Base-by-base conservation (phyloP, 1,139 yeast species). In the Blastobotrys petasosporus region DNA sequence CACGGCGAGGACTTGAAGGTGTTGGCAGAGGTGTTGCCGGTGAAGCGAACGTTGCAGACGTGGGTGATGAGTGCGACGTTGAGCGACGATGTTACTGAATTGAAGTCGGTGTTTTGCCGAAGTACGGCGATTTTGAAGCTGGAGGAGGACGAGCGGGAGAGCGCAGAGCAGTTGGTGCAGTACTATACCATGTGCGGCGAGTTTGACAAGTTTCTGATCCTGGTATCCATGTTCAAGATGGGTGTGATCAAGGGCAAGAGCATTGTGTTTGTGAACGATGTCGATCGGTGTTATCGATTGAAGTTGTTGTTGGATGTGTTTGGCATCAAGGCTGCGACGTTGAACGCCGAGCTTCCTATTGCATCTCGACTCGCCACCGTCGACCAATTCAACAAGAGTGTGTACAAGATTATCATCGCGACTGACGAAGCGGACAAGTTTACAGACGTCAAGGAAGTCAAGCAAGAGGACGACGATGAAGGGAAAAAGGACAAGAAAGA, bases 61-160 rank as follows among this genome's bases (percentile, higher is more conserved):
- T 90, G 88, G 68, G 71, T 94, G 55, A 92, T 92, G 97, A 86
- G 96, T 64, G 99, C 99, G 1, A 94, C 98, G 2, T 70, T 94
- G 49, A 85, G 82, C 61, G 95, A 86, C 43, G 97, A 92, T 52
- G 78, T 90, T 53, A 80, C 85, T 50, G 79, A 76, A 40, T 69
- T 94, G 58, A 92, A 92, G 65, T 63, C 70, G 39, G 76, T 77
- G 59, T 88, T 85, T 63, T 92, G 97, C 66, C 79, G 90, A 46
- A 78, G 79, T 55, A 95, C 97, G 2, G 96, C 95, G 0, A 77
- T 87, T 37, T 70, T 94, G 52, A 85, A 82, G 60, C 73, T 92
- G 39, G 71, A 74, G 46, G 77, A 69, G 38, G 68, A 63, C 16
- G 75, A 76, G 48, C 71, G 64, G 34, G 70, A 71, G 39, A 50